phyloP scores from a whole-genome alignment of 257 asterid genomes.

The Solanum clarkiae region DNA sequence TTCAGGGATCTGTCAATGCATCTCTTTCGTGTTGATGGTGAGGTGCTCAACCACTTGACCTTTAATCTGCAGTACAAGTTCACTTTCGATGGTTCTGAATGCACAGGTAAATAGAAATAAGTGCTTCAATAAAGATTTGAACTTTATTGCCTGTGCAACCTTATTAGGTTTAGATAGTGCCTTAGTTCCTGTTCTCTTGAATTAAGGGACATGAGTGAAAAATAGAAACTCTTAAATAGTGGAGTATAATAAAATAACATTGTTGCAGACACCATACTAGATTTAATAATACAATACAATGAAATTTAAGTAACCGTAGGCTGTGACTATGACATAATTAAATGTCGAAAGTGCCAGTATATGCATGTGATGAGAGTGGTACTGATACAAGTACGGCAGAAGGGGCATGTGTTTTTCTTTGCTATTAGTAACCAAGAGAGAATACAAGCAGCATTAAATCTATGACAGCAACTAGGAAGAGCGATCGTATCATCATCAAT shows the following conservation, averaged over 20 bases:
- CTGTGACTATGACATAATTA: neutral
- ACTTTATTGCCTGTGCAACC: neutral
- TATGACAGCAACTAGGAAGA: neutral
- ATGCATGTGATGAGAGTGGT: neutral
- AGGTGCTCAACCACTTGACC: neutral
- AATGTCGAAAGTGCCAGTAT: neutral
- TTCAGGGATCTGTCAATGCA: neutral
- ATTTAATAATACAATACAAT: neutral
- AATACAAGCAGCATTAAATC: neutral
- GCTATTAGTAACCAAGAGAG: neutral
- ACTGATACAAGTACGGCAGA: neutral
- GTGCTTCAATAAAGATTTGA: neutral
- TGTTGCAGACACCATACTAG: neutral
- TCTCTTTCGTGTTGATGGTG: neutral
- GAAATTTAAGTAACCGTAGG: neutral
- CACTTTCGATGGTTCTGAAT: neutral
- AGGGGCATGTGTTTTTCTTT: neutral
- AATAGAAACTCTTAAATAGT: neutral
- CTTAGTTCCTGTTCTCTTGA: neutral
- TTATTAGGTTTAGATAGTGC: neutral
- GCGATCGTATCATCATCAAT: neutral
- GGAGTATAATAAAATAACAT: neutral
- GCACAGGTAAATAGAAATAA: neutral
- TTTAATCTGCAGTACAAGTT: neutral
- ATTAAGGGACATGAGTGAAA: neutral